Percentiles rank a stretch among this genome's conserved stretches.
These are phyloP conservation scores for Toxoplasma gondii DNA, from an alignment of 169 alveolate genomes.

Conservation along the genomic window DNA sequence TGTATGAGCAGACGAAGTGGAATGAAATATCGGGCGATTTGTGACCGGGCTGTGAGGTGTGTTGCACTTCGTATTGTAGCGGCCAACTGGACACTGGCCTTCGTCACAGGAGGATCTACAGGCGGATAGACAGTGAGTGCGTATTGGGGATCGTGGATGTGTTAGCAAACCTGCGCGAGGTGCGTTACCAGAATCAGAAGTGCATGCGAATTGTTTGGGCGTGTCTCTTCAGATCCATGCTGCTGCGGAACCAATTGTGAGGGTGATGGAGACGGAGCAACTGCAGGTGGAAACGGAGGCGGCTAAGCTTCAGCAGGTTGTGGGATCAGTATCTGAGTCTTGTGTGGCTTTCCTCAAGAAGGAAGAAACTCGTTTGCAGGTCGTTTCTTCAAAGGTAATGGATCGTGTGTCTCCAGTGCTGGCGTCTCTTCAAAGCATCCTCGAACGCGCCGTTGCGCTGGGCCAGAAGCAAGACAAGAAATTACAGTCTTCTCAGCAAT, in stretches of 20 bases:
- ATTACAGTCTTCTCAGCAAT: neutral
- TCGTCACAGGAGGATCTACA: neutral
- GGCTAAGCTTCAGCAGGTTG: neutral
- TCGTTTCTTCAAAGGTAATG: neutral
- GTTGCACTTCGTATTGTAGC: neutral
- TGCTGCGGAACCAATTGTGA: neutral
- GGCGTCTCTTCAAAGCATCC: neutral
- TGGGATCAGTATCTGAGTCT: neutral
- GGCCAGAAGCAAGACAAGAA: neutral
- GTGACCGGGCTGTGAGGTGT: neutral
- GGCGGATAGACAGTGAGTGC: neutral
- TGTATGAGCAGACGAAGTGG: too few relatives aligned
- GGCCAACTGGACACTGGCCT: neutral
- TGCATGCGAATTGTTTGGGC: neutral
- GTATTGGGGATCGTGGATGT: neutral
- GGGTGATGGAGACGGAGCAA: neutral
- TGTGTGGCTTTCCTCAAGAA: neutral
- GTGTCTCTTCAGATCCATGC: neutral
- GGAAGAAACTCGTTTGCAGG: neutral
- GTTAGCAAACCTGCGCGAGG: neutral
- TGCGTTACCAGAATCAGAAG: neutral
- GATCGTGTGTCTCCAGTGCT: neutral
- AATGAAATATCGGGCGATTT: too few relatives aligned
- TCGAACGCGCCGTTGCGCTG: neutral
- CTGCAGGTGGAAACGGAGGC: neutral